Base-by-base conservation (phyloP, 257 asterid species). In the Lycium barbarum region DNA sequence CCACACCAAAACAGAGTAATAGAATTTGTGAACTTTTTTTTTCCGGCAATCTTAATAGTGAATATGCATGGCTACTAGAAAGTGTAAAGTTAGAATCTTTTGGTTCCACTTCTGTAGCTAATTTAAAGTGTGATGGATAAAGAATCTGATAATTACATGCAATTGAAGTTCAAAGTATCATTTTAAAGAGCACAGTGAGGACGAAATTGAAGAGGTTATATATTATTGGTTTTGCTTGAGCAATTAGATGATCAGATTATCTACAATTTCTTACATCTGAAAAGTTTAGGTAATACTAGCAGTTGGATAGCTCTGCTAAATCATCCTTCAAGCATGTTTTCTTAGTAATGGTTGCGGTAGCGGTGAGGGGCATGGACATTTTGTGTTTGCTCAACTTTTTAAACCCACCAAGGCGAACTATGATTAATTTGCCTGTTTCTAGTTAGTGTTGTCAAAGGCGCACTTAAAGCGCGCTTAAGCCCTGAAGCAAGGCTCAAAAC, bases 171-270 rank as follows among this genome's bases (percentile, higher is more conserved):
- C 78, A 70, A 9, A 26, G 78, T 38, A 38, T 38, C 78, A 38
- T 70, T 70, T 38, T 38, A 70, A 70, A 70, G 78, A 70, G 78
- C 53, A 70, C 78, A 70, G 7, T 68, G 51, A 68, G 53, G 33
- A 38, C 38, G 78, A 70, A 40, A 70, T 17, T 70, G 78, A 70
- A 70, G 78, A 70, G 14, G 14, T 26, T 26, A 17, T 26, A 70
- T 40, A 70, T 6, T 7, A 1, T 17, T 70, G 53, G 51, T 0
- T 70, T 70, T 38, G 53, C 53, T 70, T 70, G 78, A 70, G 33
- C 33, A 70, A 36, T 70, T 38, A 70, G 33, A 70, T 70, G 26
- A 70, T 38, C 53, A 70, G 33, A 70, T 38, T 7, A 9, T 68
- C 45, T 14, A 36, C 76, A 36, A 9, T 38, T 70, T 17, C 78